Conservation (phyloP, 1,139 yeast species). For the Debaryomycetaceae sp. region DNA sequence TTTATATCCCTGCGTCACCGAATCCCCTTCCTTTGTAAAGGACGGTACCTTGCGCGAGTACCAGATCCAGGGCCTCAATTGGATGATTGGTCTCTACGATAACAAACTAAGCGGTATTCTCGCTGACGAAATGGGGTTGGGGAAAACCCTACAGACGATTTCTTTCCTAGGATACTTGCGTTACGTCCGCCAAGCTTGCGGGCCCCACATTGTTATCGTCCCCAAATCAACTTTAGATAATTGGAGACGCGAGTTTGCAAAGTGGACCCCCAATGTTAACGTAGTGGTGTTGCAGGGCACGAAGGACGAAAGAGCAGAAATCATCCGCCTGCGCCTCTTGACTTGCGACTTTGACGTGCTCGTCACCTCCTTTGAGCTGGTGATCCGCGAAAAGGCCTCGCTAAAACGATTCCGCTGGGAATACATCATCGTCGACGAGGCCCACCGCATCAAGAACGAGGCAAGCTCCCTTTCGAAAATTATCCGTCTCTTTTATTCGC, state of each 20-base stretch:
- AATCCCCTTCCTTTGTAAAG: slow-evolving; percentile 60
- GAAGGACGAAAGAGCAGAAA: slow-evolving; percentile 59
- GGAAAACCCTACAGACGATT: slow-evolving; percentile 38
- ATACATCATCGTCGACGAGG: slow-evolving; percentile 90
- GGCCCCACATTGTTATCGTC: slow-evolving; percentile 86
- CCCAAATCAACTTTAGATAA: slow-evolving; percentile 94
- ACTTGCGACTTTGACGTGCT: slow-evolving; percentile 79
- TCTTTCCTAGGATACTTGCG: slow-evolving; percentile 76
- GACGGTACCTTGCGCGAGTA: slow-evolving; percentile 70
- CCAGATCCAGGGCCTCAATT: slow-evolving; percentile 43
- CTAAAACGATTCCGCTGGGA: slow-evolving; percentile 86
- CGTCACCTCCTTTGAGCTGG: slow-evolving; percentile 88
- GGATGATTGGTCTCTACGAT: slow-evolving; percentile 36
- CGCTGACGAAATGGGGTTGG: slow-evolving; percentile 43
- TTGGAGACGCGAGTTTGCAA: slow-evolving; percentile 88
- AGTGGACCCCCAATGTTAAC: slow-evolving; percentile 95
- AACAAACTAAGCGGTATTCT: slow-evolving; percentile 34
- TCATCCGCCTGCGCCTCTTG: slow-evolving; percentile 50
- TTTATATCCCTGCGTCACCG: slow-evolving; percentile 40
- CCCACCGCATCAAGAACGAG: slow-evolving; percentile 92
- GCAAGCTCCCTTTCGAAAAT: slow-evolving; percentile 85
- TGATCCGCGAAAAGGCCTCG: slow-evolving; percentile 72
- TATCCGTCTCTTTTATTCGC: slow-evolving; percentile 74
- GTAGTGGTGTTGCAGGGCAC: slow-evolving; percentile 80
- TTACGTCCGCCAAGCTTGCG: slow-evolving; percentile 65